A percentile compares a stretch with the other conserved stretches of the same genome.
These are phyloP conservation scores for Anthracocystis setariae DNA, from an alignment of 1,284 basidiomycete genomes.

Conservation along the genomic window DNA sequence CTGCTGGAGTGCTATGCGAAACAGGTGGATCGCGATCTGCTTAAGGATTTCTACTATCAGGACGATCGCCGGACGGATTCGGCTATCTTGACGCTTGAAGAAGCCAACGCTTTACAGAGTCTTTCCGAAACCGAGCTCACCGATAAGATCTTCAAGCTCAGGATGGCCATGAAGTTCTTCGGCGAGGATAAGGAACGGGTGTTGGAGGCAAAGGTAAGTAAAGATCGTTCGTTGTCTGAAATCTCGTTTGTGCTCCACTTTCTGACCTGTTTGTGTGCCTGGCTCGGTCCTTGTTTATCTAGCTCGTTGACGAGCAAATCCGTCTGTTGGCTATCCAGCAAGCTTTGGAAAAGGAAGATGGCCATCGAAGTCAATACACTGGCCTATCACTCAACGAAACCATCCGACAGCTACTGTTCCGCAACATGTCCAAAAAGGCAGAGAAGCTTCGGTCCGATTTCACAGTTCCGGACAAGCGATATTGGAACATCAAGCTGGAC, in stretches of 20 bases:
- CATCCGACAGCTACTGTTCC: slow-evolving; percentile 55
- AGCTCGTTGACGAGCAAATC: slow-evolving; percentile 90
- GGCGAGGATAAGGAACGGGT: slow-evolving; percentile 88
- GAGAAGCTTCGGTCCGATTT: slow-evolving; percentile 63
- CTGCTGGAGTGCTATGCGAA: slow-evolving; percentile 64
- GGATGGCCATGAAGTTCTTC: slow-evolving; percentile 88
- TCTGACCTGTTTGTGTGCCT: not conserved
- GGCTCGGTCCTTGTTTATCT: not conserved
- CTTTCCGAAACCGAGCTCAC: slow-evolving; percentile 30
- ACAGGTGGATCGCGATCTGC: slow-evolving; percentile 79
- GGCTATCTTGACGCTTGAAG: slow-evolving; percentile 84
- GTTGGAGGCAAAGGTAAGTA: slow-evolving; percentile 86
- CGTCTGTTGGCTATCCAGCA: slow-evolving; percentile 83
- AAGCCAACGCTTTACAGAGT: slow-evolving; percentile 64
- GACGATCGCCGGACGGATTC: slow-evolving; percentile 94
- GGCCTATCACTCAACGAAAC: slow-evolving; percentile 61
- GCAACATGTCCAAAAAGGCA: slow-evolving; percentile 55
- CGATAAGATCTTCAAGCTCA: slow-evolving; percentile 76
- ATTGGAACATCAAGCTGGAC: slow-evolving; percentile 55
- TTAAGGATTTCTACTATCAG: slow-evolving; percentile 96
- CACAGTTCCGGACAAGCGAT: slow-evolving; percentile 60
- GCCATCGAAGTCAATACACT: slow-evolving; percentile 69
- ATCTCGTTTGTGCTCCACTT: not conserved
- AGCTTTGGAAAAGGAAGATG: slow-evolving; percentile 84
- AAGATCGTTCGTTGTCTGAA: too few relatives aligned